Percentiles rank a stretch among this genome's conserved stretches.
phyloP scores from a whole-genome alignment of 805 yeast species.

The Yamadazyma sp. region DNA sequence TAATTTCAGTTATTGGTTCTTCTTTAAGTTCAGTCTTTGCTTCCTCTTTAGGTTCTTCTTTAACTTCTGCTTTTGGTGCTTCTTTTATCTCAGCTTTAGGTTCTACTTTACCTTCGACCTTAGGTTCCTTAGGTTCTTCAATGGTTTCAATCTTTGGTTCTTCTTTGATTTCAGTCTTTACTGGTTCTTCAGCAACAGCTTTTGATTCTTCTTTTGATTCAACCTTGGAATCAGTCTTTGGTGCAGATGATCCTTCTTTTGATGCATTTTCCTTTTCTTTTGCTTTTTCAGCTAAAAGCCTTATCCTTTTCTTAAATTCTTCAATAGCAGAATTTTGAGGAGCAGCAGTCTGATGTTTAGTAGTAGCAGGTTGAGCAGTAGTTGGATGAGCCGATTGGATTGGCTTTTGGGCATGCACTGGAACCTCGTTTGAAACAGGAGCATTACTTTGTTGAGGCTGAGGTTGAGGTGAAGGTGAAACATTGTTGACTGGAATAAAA shows the following conservation, averaged over 20 bases:
- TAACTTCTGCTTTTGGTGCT: slow-evolving; percentile 13
- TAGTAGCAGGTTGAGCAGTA: slow-evolving; percentile 6
- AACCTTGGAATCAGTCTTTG: slow-evolving; percentile 7
- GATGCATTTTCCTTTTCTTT: slow-evolving; percentile 8
- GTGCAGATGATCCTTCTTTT: slow-evolving; percentile 7
- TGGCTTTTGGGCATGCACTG: slow-evolving; percentile 1
- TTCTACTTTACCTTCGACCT: slow-evolving; percentile 5
- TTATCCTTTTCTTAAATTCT: slow-evolving; percentile 12
- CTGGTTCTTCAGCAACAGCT: slow-evolving; percentile 7
- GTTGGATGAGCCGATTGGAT: slow-evolving; percentile 7
- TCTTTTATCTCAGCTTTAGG: slow-evolving; percentile 19
- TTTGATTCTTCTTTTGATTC: slow-evolving; percentile 9
- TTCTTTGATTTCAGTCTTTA: slow-evolving; percentile 3
- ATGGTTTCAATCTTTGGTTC: slow-evolving; percentile 10
- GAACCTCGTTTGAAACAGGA: slow-evolving; percentile 6
- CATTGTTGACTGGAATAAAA: no score
- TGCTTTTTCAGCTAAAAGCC: slow-evolving; percentile 7
- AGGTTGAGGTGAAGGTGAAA: background rate
- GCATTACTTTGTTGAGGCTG: background rate
- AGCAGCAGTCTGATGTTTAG: slow-evolving; percentile 8
- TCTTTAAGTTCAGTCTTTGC: slow-evolving; percentile 11
- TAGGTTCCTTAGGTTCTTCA: slow-evolving; percentile 12
- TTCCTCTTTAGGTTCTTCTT: slow-evolving; percentile 1
- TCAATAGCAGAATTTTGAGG: slow-evolving; percentile 13
- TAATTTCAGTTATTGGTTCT: slow-evolving; percentile 12